Conservation (phyloP, 2,329 filamentous ascomycete species). For the Colletotrichum lini region DNA sequence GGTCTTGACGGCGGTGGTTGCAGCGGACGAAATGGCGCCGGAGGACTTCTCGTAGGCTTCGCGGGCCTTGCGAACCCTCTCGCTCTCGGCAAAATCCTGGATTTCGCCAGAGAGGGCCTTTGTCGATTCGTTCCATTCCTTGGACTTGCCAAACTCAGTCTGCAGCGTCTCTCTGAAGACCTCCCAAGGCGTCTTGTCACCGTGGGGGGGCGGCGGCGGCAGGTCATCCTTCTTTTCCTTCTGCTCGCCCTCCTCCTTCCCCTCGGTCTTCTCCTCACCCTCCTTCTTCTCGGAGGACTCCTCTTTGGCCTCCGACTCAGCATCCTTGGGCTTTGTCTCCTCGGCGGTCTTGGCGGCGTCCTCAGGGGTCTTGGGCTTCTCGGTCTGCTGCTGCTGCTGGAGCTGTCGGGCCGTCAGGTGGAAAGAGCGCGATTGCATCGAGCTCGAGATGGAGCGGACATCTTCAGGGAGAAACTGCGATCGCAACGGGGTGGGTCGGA, state of each 20-base stretch:
- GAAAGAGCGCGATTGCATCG: constrained; percentile 55
- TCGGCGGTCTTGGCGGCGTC: constrained; percentile 56
- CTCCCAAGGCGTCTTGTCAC: constrained; percentile 98
- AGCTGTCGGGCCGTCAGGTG: constrained; percentile 51
- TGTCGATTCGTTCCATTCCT: constrained; percentile 99
- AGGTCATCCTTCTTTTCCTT: constrained; percentile 76
- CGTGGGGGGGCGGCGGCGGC: constrained; percentile 93
- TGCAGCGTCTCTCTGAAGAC: constrained; percentile 98
- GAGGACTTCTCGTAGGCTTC: constrained; percentile 91
- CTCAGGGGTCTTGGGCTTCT: constrained; percentile 45
- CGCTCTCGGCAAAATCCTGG: constrained; percentile 93
- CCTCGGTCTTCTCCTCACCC: constrained; percentile 61
- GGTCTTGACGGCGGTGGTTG: constrained; percentile 84
- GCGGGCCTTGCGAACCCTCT: constrained; percentile 87
- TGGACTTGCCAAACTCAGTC: constrained; percentile 93
- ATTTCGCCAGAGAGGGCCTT: constrained; percentile 92
- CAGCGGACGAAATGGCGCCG: constrained; percentile 84
- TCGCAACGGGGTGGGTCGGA: constrained; percentile 57
- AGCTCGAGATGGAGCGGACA: constrained; percentile 55
- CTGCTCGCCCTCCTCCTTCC: constrained; percentile 61
- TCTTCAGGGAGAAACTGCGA: constrained; percentile 62
- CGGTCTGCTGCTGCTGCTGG: constrained; percentile 51
- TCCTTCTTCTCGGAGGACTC: constrained; percentile 51
- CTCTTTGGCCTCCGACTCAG: constrained; percentile 48
- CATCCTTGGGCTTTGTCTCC: constrained; percentile 55